Base-by-base conservation (phyloP, 1,284 basidiomycete genomes). In the Cystobasidium sp. region DNA sequence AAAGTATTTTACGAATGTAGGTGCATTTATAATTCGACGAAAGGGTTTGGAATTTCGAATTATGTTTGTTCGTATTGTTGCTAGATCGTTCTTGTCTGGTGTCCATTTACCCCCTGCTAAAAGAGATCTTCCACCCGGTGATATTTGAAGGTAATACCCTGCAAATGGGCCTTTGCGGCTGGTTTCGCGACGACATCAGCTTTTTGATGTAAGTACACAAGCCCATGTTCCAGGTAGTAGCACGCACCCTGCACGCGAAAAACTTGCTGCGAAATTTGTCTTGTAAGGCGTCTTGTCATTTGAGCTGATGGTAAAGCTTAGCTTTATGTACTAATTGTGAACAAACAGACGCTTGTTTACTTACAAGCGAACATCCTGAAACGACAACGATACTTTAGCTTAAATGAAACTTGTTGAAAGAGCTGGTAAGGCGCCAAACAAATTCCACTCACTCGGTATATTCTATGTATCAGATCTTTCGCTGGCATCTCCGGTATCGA, bases 101-200 rank as follows among this genome's bases (percentile, higher is more conserved):
- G 75, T 68, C 81, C 82, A 83, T 46, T 78, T 78, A 4, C 82
- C 82, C 20, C 78, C 81, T 12, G 80, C 81, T 52, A 83, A 75
- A 59, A 82, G 67, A 52, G 78, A 80, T 16, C 76, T 47, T 9
- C 70, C 75, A 18, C 68, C 68, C 0, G 80, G 78, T 49, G 76
- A 65, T 59, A 77, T 70, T 41, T 68, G 67, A 14, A 75, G 51
- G 46, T 73, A 74, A 64, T 73, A 73, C 8, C 75, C 75, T 16
- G 75, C 75, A 44, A 68, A 76, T 37, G 75, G 75, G 20, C 75
- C 75, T 69, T 68, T 68, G n/a, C 64, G 72, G 16, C 64, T 66
- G 39, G 1, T 16, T 51, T 51, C 47, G 20, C 20, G 47, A 51
- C 20, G 16, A 51, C 3, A 43, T 20, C 10, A 14, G 44, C 16